These are phyloP conservation scores for Pleurostoma richardsiae DNA, from an alignment of 2,329 filamentous ascomycete species.

Conservation along the genomic window DNA sequence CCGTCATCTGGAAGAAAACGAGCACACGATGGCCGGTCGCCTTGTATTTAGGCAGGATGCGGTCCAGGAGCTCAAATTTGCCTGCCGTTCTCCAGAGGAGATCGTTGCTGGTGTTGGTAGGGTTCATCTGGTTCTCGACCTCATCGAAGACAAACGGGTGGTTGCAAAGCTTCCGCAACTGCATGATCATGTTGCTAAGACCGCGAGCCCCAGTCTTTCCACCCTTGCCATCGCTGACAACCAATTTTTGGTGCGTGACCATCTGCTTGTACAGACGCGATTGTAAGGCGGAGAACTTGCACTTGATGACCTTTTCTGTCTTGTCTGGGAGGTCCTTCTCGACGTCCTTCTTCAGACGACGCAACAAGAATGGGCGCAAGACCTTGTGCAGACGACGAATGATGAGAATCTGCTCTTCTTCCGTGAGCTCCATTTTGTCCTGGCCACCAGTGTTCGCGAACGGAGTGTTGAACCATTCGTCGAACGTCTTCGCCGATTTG, in stretches of 20 bases:
- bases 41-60: constrained; percentile 89
- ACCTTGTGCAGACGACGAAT: constrained; percentile 99
- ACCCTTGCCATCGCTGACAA: constrained; percentile 91
- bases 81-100: constrained; percentile 91
- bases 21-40: constrained; percentile 88
- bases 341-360: constrained; percentile 98
- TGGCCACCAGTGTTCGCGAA: constrained; percentile 97
- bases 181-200: constrained; percentile 99
- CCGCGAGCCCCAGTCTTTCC: constrained; percentile 92
- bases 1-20: constrained; percentile 99
- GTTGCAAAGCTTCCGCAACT: constrained; percentile 96
- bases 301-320: constrained; percentile 97
- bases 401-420: constrained; percentile 99
- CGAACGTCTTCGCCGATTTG: constrained; percentile 97
- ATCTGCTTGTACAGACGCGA: constrained; percentile 95
- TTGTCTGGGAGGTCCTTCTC: constrained; percentile 99
- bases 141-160: constrained; percentile 98
- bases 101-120: constrained; percentile 81
- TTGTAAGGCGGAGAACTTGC: constrained; percentile 93
- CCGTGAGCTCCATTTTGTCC: constrained; percentile 97
- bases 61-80: constrained; percentile 94
- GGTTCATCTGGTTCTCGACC: constrained; percentile 98
- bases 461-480: constrained; percentile 99
- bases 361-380: constrained; percentile 89
- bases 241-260: constrained; percentile 89